phyloP scores from a whole-genome alignment of 345 rosid species.

The Gossypium mustelinum region DNA sequence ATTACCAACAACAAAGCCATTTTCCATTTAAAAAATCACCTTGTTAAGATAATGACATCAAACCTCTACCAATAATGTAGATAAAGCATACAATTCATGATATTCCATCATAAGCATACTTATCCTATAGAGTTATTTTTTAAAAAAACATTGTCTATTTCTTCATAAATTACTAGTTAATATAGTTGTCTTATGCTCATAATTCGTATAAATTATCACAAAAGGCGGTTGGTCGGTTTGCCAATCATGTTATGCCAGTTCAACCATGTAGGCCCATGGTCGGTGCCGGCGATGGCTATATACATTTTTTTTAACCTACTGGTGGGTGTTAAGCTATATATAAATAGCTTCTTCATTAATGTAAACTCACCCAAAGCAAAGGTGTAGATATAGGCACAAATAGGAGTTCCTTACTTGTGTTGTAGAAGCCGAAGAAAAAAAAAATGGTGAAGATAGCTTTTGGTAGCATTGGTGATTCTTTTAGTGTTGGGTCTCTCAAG shows the following conservation, averaged over 20 bases:
- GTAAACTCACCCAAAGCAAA: slow-evolving; percentile 9
- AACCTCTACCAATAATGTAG: not conserved
- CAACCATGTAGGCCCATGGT: slow-evolving; percentile 31
- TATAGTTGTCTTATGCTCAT: slow-evolving; percentile 39
- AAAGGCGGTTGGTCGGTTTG: slow-evolving; percentile 50
- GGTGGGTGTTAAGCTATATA: not conserved
- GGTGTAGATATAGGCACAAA: not conserved
- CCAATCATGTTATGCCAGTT: slow-evolving; percentile 21
- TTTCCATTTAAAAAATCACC: not conserved
- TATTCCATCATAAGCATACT: slow-evolving; percentile 11
- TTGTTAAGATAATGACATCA: slow-evolving; percentile 23
- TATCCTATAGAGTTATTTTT: not conserved
- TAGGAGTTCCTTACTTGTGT: not conserved
- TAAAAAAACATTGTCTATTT: not conserved
- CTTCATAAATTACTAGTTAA: slow-evolving; percentile 28
- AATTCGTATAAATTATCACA: slow-evolving; percentile 30
- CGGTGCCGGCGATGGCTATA: slow-evolving; percentile 37
- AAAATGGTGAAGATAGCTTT: slow-evolving; percentile 72
- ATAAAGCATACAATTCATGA: not conserved
- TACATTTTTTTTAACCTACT: slow-evolving; percentile 4
- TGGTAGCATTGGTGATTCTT: slow-evolving; percentile 67
- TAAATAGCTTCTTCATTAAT: not conserved
- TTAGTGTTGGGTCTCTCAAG: slow-evolving; percentile 61
- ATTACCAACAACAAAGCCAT: slow-evolving; percentile 11
- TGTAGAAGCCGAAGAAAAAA: not conserved